Evolutionary conservation across 441 rosid species (phyloP), one percentile per base, ranked within the genome.

Genomic region (Adansonia gregorii): DNA sequence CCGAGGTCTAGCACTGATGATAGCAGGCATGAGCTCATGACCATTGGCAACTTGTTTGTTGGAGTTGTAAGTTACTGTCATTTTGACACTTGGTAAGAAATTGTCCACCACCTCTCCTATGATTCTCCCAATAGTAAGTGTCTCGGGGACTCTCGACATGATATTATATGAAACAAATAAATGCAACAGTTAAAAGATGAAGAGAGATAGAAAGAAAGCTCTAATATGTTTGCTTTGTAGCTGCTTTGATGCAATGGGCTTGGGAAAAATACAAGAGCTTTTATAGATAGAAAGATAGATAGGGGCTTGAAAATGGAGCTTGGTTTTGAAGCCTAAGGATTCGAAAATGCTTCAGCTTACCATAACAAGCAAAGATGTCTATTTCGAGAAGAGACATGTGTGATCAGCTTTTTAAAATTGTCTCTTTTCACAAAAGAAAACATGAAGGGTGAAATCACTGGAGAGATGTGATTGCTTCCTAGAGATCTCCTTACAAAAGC

Each of bases 31-130:
- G 56, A 91, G 86, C 82, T 91, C 92, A 51, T 84, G 88, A 17
- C 95, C 95, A 64, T 89, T 91, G 8, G 88, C 76, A 35, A 91
- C 95, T 66, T 83, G 76, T 80, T 86, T 85, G 86, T 89, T 86
- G 41, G 89, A 76, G 79, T 64, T 85, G 73, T 83, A 91, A 78
- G 80, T 86, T 59, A 87, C 83, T 19, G 72, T 81, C 87, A 91
- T 81, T 73, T 73, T 84, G 81, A 87, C 91, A 46, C 79, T 82
- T 20, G 91, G 93, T 14, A 67, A 81, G 81, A 91, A 91, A 79
- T 48, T 59, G 48, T 91, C 95, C 70, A 89, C 81, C 15, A 91
- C 95, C 59, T 91, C 93, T 76, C 95, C 95, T 49, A 91, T 59
- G 14, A 91, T 89, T 72, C 93, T 76, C 35, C 91, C 93, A 5